phyloP scores from a whole-genome alignment of 2,329 filamentous ascomycete genomes.

The Ophiostoma piceae region DNA sequence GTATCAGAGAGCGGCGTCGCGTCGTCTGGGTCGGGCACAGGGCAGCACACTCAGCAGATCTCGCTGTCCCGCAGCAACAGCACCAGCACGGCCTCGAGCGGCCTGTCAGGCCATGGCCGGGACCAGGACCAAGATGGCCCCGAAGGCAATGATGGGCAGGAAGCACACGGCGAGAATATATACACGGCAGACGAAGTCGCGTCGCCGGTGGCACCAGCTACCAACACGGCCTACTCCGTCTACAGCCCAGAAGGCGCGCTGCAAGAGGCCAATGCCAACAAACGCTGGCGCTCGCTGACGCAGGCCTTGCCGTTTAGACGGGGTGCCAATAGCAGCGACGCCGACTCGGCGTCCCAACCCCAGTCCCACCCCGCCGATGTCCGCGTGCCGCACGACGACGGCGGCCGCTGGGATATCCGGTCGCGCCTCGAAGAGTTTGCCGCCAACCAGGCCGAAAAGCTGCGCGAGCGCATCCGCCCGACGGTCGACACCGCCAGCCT shows the following conservation, averaged over 20 bases:
- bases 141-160: slow-evolving; percentile 2
- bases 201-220: slow-evolving; percentile 28
- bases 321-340: background rate
- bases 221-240: slow-evolving; percentile 32
- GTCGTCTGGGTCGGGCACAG: slow-evolving; percentile 15
- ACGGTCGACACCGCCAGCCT: slow-evolving; percentile 51
- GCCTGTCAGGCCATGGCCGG: slow-evolving; percentile 10
- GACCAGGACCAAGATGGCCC: slow-evolving; percentile 5
- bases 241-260: background rate
- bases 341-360: background rate
- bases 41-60: background rate
- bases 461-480: slow-evolving; percentile 52
- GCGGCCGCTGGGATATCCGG: slow-evolving; percentile 50
- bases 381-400: slow-evolving; percentile 23
- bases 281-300: slow-evolving; percentile 33
- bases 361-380: background rate
- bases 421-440: slow-evolving; percentile 57
- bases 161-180: slow-evolving; percentile 6
- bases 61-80: slow-evolving; percentile 26
- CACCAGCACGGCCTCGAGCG: slow-evolving; percentile 19
- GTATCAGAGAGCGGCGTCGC: slow-evolving; percentile 42
- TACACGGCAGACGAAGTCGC: slow-evolving; percentile 17
- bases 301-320: slow-evolving; percentile 34
- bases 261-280: slow-evolving; percentile 23
- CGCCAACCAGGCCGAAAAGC: slow-evolving; percentile 53